Evolutionary conservation across 331 rosid genomes (phyloP), one percentile per base, ranked within the genome.

Genomic region (Malus hybrid): DNA sequence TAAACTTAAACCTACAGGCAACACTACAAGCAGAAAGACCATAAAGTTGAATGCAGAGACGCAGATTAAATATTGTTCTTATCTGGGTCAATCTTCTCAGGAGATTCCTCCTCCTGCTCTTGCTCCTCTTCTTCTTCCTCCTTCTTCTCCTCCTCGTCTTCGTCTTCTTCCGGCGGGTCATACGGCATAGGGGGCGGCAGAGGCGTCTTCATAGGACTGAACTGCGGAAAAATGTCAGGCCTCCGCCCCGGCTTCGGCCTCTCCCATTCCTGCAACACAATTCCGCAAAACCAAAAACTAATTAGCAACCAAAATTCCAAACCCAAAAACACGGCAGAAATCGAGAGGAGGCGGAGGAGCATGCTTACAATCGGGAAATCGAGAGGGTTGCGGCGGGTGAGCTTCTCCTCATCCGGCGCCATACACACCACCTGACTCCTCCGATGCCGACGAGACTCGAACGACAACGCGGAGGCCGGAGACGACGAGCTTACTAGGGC

Each of bases 121-220:
- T 79, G 75, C 75, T 90, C 86, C 73, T 86, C 95, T 83, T 93
- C 90, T 72, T 87, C 88, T 36, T 89, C 91, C 82, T 91, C 83
- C 50, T 81, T 80, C 80, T 89, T 75, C 82, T 90, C 97, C 58
- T 90, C 93, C 68, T 89, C 93, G 39, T 90, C 98, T 46, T 90
- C 98, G 58, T 93, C 98, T 79, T 87, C 92, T 76, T 87, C 90
- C 1, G 94, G 97, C 66, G 94, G 97, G 84, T 89, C 97, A 5
- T 82, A 83, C 6, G 97, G 97, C 87, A 89, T 50, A 24, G 97
- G 97, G 22, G 94, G 88, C 3, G 97, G 97, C 73, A 91, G 82
- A 10, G 97, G 97, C 53, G 97, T 84, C 81, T 91, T 93, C 96
- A 93, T 90, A 32, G 98, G 98, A 74, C 98, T 90, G 72, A 93